Base-by-base conservation (phyloP, 257 asterid genomes). In the Salvia rosmarinus region DNA sequence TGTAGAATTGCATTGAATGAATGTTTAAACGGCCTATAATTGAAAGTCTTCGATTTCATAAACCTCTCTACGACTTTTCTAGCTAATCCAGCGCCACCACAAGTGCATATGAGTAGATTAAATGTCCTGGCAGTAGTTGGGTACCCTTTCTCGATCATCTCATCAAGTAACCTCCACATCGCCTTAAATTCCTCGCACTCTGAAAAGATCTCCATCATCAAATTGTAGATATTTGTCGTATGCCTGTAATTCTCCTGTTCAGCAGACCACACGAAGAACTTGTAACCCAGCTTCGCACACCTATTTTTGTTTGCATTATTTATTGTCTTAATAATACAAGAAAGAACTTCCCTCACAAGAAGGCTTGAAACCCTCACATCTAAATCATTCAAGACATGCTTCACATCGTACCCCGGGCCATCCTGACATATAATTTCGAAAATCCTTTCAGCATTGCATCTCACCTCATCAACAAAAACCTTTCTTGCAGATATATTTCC, bases 71-170 rank as follows among this genome's bases (percentile, higher is more conserved):
- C 94, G 12, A 88, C 87, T 74, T 89, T 88, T 65, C 88, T 88
- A 63, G 96, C 97, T 73, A 95, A 70, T 7, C 98, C 99, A 25
- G 95, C 99, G 68, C 80, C 96, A 19, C 97, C 96, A 62, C 98
- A 91, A 50, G 95, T 84, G 74, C 98, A 91, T 78, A 95, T 84
- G 86, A 91, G 62, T 64, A 95, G 74, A 77, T 91, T 87, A 82
- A 95, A 95, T 55, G 98, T 95, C 21, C 98, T 88, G 34, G 98
- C 98, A 46, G 98, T 85, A 17, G 85, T 84, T 17, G 96, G 90
- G 81, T 84, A 87, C 56, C 95, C 92, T 78, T 87, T 87, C 77
- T 85, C 97, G 14, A 64, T 81, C 99, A 95, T 95, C 61, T 95
- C 98, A 20, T 91, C 95, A 2, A 88, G 76, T 52, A 91, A 81